A percentile compares a stretch with the other conserved stretches of the same genome.
Evolutionary conservation across 2,329 filamentous ascomycete species (phyloP).

Genomic region (Torrubiella hemipterigena): DNA sequence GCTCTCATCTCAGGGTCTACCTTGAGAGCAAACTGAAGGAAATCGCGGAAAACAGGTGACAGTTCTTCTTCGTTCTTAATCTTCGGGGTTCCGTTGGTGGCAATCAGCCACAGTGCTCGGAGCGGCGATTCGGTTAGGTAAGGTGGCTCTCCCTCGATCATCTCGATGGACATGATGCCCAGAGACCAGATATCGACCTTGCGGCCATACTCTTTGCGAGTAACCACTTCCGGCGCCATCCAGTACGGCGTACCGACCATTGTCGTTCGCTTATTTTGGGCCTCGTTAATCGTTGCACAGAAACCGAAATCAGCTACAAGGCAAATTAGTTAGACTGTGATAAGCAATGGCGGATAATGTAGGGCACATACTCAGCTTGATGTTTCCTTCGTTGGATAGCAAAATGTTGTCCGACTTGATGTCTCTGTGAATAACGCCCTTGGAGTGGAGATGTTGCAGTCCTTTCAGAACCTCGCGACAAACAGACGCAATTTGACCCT

Average conservation of each 20-base stretch:
- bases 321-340: constrained; percentile 1
- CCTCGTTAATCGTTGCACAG: constrained; percentile 95
- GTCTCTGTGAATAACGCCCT: constrained; percentile 85
- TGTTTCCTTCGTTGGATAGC: constrained; percentile 84
- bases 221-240: constrained; percentile 99
- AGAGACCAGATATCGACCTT: constrained; percentile 99
- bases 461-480: constrained; percentile 88
- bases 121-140: constrained; percentile 93
- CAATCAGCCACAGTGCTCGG: constrained; percentile 87
- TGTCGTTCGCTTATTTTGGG: constrained; percentile 92
- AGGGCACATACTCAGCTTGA: constrained; percentile 78
- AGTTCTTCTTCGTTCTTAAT: constrained; percentile 89
- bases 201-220: constrained; percentile 90
- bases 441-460: constrained; percentile 89
- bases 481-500: constrained; percentile 92
- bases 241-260: constrained; percentile 99
- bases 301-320: constrained; percentile 88
- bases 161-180: constrained; percentile 99
- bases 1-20: constrained; percentile 96
- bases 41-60: constrained; percentile 75
- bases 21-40: constrained; percentile 84
- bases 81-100: constrained; percentile 86
- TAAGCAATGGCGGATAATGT: background rate
- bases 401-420: constrained; percentile 99
- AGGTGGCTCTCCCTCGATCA: constrained; percentile 97